These are phyloP conservation scores for Phoenix roebelenii DNA, from an alignment of 176 grass and related monocot species.

Conservation along the genomic window DNA sequence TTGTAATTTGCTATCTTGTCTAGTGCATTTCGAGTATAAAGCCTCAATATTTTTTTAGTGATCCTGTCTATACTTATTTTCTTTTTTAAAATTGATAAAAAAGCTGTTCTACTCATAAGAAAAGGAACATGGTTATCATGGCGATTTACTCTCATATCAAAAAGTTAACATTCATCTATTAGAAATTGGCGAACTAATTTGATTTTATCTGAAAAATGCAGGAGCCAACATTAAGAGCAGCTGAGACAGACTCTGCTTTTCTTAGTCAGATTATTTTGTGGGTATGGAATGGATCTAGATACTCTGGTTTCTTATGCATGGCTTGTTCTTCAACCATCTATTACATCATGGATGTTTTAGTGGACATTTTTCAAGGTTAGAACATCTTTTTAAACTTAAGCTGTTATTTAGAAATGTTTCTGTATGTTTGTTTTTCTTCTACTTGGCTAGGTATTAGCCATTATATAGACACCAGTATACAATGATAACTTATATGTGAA, in stretches of 20 bases:
- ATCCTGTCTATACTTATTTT: too few relatives aligned
- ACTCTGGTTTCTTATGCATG: conserved; percentile 21
- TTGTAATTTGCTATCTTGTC: too few relatives aligned
- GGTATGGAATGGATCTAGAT: conserved; percentile 18
- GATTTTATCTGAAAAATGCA: background rate
- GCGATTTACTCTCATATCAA: background rate
- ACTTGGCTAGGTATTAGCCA: too few relatives aligned
- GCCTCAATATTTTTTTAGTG: too few relatives aligned
- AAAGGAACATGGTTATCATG: background rate
- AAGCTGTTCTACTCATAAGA: too few relatives aligned
- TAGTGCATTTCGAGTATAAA: too few relatives aligned
- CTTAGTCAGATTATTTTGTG: conserved; percentile 13
- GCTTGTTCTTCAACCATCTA: conserved; percentile 17
- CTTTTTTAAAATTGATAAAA: too few relatives aligned
- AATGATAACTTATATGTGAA: too few relatives aligned
- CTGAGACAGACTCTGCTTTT: conserved; percentile 7
- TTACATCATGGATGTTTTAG: conserved; percentile 11
- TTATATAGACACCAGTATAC: too few relatives aligned
- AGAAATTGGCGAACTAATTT: background rate
- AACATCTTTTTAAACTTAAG: background rate
- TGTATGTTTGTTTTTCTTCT: too few relatives aligned
- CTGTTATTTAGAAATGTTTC: too few relatives aligned
- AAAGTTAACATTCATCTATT: background rate
- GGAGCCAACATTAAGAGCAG: background rate
- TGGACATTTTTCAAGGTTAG: conserved; percentile 20